Conservation (phyloP, 75 land plant genomes). For the Isoetes taiwanensis region DNA sequence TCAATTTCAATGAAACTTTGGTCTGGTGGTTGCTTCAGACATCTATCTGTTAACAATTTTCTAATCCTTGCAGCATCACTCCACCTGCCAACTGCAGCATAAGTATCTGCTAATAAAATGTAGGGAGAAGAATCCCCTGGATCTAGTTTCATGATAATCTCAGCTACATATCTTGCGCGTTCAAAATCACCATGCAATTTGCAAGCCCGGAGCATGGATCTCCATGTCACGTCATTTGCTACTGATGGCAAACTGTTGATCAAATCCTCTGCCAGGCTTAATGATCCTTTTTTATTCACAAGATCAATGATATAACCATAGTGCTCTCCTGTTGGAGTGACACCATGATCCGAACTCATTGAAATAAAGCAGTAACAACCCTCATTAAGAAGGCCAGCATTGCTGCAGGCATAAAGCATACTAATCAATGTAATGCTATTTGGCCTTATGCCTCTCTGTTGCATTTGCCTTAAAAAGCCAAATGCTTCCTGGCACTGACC, state of each 20-base stretch:
- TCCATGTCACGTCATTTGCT: neutral
- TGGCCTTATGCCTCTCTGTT: neutral
- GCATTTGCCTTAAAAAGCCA: too few relatives aligned
- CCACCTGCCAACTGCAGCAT: too few relatives aligned
- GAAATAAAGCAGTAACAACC: neutral
- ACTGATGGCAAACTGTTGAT: neutral
- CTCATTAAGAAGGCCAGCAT: slow-evolving; percentile 2
- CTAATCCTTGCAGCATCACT: too few relatives aligned
- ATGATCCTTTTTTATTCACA: neutral
- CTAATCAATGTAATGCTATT: neutral
- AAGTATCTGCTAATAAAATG: neutral
- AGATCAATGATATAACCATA: neutral
- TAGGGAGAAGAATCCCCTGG: neutral
- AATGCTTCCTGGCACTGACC: too few relatives aligned
- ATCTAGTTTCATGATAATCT: neutral
- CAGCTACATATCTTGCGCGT: neutral
- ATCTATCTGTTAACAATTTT: too few relatives aligned
- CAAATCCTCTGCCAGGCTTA: neutral
- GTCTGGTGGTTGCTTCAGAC: too few relatives aligned
- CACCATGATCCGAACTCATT: neutral
- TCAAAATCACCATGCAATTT: neutral
- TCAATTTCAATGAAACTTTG: too few relatives aligned
- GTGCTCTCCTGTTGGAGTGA: slow-evolving; percentile 1
- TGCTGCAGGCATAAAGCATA: slow-evolving; percentile 10
- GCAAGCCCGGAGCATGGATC: neutral